A percentile compares a stretch with the other conserved stretches of the same genome.
These are phyloP conservation scores for Colletotrichum simmondsii DNA, from an alignment of 2,329 filamentous ascomycete species.

Conservation along the genomic window DNA sequence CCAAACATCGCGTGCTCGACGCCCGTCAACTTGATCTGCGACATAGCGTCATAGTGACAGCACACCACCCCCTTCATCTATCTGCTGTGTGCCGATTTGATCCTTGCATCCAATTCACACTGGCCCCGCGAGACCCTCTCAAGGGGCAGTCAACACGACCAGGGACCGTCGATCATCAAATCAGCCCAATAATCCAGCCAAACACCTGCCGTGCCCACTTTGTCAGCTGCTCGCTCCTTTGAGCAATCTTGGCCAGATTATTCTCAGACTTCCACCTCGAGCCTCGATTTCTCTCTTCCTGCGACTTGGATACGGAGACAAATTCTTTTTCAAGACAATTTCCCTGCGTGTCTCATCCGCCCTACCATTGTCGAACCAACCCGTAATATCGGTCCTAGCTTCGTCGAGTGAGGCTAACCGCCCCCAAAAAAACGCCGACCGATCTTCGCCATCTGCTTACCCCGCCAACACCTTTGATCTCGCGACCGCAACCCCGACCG, in stretches of 20 bases:
- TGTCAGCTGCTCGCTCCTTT: conserved; percentile 13
- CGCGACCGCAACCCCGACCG: conserved; percentile 10
- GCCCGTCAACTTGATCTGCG: neutral
- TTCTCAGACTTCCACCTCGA: neutral
- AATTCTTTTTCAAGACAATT: neutral
- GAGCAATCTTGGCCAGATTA: neutral
- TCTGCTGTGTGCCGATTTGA: conserved; percentile 18
- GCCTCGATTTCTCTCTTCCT: neutral
- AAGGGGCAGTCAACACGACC: conserved; percentile 18
- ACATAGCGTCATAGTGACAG: conserved; percentile 30
- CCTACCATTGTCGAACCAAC: neutral
- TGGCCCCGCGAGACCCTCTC: conserved; percentile 29
- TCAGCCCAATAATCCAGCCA: conserved; percentile 17
- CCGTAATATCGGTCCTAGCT: neutral
- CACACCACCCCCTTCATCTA: conserved; percentile 29
- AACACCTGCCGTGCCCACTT: conserved; percentile 4
- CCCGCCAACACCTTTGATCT: conserved; percentile 24
- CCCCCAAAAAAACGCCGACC: conserved; percentile 8
- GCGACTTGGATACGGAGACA: neutral
- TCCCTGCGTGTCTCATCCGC: neutral
- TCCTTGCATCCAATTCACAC: conserved; percentile 17
- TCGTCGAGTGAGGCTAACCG: neutral
- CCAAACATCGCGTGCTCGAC: conserved; percentile 11
- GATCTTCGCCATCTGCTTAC: conserved; percentile 18
- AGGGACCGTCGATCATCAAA: conserved; percentile 30